Evolutionary conservation across 106 monocot species (phyloP).

Genomic region (Alisma plantagoaquatica): DNA sequence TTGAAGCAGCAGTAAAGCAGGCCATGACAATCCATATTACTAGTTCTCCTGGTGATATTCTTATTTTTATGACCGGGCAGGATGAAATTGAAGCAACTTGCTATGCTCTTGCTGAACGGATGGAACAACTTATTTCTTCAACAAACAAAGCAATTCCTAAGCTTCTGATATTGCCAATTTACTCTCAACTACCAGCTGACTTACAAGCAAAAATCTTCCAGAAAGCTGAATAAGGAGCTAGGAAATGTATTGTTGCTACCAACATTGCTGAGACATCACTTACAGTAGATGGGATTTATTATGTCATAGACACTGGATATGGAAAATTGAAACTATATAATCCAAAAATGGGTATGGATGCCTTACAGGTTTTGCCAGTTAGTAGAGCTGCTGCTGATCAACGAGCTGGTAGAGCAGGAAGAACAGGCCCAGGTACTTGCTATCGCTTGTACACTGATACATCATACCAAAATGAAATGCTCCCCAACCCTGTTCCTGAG

Average conservation of each 20-base stretch:
- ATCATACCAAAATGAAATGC: constrained; percentile 91
- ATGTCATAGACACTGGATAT: constrained; percentile 92
- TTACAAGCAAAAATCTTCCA: constrained; percentile 94
- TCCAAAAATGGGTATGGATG: constrained; percentile 96
- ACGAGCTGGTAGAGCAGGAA: constrained; percentile 82
- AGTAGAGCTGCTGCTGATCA: constrained; percentile 93
- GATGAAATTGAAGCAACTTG: constrained; percentile 97
- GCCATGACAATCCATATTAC: constrained; percentile 92
- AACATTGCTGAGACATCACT: constrained; percentile 97
- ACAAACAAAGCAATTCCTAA: constrained; percentile 60
- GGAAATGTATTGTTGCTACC: constrained; percentile 94
- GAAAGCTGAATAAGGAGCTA: constrained; percentile 84
- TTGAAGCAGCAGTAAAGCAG: constrained; percentile 97
- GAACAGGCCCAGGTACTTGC: constrained; percentile 96
- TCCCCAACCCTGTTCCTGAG: constrained; percentile 79
- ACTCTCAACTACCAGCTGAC: constrained; percentile 93
- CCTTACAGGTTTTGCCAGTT: constrained; percentile 92
- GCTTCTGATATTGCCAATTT: constrained; percentile 87
- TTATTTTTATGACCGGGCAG: constrained; percentile 97
- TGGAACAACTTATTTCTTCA: constrained; percentile 76
- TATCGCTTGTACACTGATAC: constrained; percentile 86
- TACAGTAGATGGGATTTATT: constrained; percentile 87
- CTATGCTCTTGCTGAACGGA: constrained; percentile 85
- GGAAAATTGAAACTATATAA: constrained; percentile 97
- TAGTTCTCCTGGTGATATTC: constrained; percentile 82